A percentile compares a stretch with the other conserved stretches of the same genome.
These are phyloP conservation scores for Tolypocladium capitatum DNA, from an alignment of 2,329 filamentous ascomycete species.

Conservation along the genomic window DNA sequence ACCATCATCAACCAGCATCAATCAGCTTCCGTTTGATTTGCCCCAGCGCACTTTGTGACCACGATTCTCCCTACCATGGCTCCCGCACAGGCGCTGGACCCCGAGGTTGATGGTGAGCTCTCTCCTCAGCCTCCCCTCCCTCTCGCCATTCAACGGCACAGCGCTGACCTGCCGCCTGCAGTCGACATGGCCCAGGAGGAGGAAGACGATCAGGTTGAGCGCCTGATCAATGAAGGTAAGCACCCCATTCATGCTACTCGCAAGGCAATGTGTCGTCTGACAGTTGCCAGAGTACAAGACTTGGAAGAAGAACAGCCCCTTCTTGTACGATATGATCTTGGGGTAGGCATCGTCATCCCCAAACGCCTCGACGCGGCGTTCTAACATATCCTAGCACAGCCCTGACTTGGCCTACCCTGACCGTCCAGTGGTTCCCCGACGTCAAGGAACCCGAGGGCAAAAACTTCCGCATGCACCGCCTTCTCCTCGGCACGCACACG, in stretches of 20 bases:
- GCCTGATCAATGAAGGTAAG: conserved; percentile 83
- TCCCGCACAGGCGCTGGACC: conserved; percentile 20
- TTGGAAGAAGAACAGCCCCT: conserved; percentile 99
- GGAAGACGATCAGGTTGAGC: conserved; percentile 61
- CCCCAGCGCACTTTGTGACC: neutral
- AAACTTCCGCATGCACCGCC: conserved; percentile 73
- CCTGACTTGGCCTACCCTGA: conserved; percentile 92
- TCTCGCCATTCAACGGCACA: neutral
- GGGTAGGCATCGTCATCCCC: conserved; percentile 33
- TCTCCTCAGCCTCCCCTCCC: neutral
- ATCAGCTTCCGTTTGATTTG: neutral
- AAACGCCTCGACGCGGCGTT: too few species aligned
- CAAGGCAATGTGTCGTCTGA: conserved; percentile 1
- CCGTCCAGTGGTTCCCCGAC: conserved; percentile 96
- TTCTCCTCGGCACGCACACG: conserved; percentile 90
- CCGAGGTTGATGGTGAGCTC: conserved; percentile 22
- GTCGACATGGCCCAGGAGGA: conserved; percentile 44
- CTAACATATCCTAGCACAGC: conserved; percentile 48
- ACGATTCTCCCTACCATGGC: conserved; percentile 15
- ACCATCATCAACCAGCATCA: too few species aligned
- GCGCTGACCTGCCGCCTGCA: conserved; percentile 8
- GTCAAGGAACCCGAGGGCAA: conserved; percentile 79
- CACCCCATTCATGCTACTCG: neutral
- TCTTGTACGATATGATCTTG: conserved; percentile 95
- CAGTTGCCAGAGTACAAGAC: conserved; percentile 76